Base-by-base conservation (phyloP, 352 stramenopile species). In the Phytophthora citricola region DNA sequence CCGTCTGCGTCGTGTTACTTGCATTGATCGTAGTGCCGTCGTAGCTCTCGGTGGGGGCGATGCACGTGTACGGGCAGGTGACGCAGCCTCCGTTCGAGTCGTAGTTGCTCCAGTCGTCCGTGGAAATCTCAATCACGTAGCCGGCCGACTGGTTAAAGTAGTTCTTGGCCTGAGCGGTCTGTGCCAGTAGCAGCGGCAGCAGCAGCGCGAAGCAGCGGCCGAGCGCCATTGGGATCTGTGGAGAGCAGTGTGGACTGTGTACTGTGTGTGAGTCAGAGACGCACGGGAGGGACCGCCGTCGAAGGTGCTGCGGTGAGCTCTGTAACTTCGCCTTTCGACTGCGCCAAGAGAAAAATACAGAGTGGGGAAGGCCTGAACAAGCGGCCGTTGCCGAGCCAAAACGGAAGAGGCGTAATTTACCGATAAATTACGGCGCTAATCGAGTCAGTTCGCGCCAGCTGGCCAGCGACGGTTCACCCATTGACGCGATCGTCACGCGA, bases 31-130 rank as follows among this genome's bases (percentile, higher is more conserved):
- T 87, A 24, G 83, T 87, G 51, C 86, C 88, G 55, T 90, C 86
- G 27, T 88, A 90, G 41, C 85, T 88, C 26, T 80, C 89, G 6
- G 75, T 71, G 22, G 78, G 85, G 46, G 85, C 82, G 40, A 96
- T 79, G 63, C 88, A 96, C 51, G 88, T 94, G 76, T 94, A 96
- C 1, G 88, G 88, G 39, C 88, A 96, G 46, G 88, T 96, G 36
- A 94, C 85, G 60, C 88, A 94, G 55, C 88, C 88, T 46, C 88
- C 83, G n/a, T 93, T 84, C 5, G 70, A 29, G 34, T 86, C 81
- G 75, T 91, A 93, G 76, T 96, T 96, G 64, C 78, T 90, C 88
- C 88, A 96, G 57, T 91, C 82, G 15, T 69, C 75, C 46, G 87
- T 90, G 31, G 49, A 69, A 54, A 94, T 88, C 22, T 92, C 83